Base-by-base conservation (phyloP, 129 eudicot genomes). In the Arctium lappa region DNA sequence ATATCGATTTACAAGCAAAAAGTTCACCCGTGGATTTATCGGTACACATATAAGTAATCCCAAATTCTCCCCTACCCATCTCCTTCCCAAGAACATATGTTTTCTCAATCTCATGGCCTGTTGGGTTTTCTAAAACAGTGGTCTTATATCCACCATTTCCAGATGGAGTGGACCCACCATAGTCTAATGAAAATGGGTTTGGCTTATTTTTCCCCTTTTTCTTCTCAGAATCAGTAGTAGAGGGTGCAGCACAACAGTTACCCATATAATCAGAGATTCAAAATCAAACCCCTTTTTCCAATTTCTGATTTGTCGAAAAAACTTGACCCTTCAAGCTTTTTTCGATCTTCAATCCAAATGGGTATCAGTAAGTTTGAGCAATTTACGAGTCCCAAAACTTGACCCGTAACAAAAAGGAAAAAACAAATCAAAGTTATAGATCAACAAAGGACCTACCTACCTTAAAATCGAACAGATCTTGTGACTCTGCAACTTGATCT, bases 31-130 rank as follows among this genome's bases (percentile, higher is more conserved):
- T 77, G 1, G 83, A 11, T 73, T 88, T 90, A 22, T 94, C 97
- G 8, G 97, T 94, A 83, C 92, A 90, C 95, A 92, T 80, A 86
- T 94, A 94, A 3, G 98, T 94, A 13, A 94, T 78, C 86, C 98
- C 98, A 40, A 94, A 94, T 85, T 94, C 98, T 1, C 98, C 98
- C 3, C 97, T 87, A 30, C 98, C 98, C 70, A 94, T 91, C 86
- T 94, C 98, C 13, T 90, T 83, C 60, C 98, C 97, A 66, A 94
- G 85, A 75, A 86, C 92, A 79, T 94, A 94, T 75, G 76, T 71
- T 33, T 82, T 48, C 86, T 81, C 91, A 73, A 94, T 92, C 53
- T 85, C 92, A 81, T 80, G 82, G 6, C 98, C 98, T 3, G 98
- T 94, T 42, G 98, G 98, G 69, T 94, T 78, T 0, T 85, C 88